These are phyloP conservation scores for Schoenoplectus triqueter DNA, from an alignment of 202 grass and related monocot genomes.

Conservation along the genomic window DNA sequence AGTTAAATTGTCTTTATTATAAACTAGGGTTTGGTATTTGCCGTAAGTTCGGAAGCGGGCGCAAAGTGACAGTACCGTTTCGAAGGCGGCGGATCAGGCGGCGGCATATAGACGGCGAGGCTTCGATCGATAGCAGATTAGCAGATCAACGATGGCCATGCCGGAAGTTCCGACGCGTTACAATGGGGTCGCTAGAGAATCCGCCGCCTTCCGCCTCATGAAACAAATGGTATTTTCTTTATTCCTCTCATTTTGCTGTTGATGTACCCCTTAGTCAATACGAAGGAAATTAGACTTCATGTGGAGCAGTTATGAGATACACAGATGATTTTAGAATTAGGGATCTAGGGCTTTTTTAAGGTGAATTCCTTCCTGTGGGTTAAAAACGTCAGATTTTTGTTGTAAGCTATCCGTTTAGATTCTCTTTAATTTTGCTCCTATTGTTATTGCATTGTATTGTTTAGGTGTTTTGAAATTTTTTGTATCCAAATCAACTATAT, in stretches of 20 bases:
- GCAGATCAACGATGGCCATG: slow-evolving; percentile 50
- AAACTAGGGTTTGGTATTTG: slow-evolving; percentile 37
- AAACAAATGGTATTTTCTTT: slow-evolving; percentile 80
- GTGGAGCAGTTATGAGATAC: not conserved
- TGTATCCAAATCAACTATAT: not conserved
- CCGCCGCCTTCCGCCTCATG: slow-evolving; percentile 99
- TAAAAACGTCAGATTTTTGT: not conserved
- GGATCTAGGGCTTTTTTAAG: too few relatives aligned
- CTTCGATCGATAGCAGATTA: slow-evolving; percentile 16
- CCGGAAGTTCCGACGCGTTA: slow-evolving; percentile 72
- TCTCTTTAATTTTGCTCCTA: not conserved
- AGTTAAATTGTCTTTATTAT: not conserved
- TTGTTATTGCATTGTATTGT: not conserved
- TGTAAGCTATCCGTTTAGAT: not conserved
- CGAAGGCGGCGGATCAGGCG: slow-evolving; percentile 26
- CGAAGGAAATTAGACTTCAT: not conserved
- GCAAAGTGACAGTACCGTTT: not conserved
- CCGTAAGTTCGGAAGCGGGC: slow-evolving; percentile 18
- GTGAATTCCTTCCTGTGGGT: too few relatives aligned
- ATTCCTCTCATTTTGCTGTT: not conserved
- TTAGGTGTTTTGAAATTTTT: not conserved
- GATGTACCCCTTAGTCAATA: not conserved
- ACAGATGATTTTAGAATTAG: not conserved
- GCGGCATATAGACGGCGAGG: not conserved
- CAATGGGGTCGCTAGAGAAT: slow-evolving; percentile 76